Evolutionary conservation across 139 green algal genomes (phyloP).

Genomic region (Tetraselmis striata): DNA sequence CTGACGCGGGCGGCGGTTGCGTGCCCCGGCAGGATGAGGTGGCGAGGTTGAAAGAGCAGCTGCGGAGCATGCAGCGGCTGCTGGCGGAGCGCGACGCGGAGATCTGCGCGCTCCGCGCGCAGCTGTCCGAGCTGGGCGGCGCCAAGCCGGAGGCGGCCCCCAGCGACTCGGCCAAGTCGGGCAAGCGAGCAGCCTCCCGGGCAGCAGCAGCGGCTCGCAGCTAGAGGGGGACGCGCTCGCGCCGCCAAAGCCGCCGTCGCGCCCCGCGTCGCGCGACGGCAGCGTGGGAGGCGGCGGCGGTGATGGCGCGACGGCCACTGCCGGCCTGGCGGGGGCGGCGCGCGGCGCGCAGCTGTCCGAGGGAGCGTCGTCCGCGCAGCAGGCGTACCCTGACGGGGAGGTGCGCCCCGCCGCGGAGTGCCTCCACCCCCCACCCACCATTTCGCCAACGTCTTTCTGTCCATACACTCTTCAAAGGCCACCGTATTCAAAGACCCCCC

Average conservation of each 20-base stretch:
- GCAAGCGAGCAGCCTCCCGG: neutral
- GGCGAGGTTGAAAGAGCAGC: slow-evolving; percentile 7
- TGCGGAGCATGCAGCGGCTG: slow-evolving; percentile 22
- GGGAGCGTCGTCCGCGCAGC: too few species aligned
- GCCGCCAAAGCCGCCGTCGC: neutral
- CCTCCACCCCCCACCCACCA: too few species aligned
- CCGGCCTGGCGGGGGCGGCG: too few species aligned
- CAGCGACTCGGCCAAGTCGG: neutral
- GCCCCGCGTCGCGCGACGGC: neutral
- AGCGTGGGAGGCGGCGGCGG: neutral
- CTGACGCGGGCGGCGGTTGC: too few species aligned
- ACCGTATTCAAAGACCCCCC: too few species aligned
- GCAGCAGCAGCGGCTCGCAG: slow-evolving; percentile 14
- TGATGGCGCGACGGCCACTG: too few species aligned
- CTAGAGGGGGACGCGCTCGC: neutral
- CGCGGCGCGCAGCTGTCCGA: too few species aligned
- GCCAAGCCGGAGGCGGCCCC: neutral
- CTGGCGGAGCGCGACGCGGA: slow-evolving; percentile 34
- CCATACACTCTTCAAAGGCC: too few species aligned
- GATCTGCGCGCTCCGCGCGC: slow-evolving; percentile 26
- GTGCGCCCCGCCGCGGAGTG: too few species aligned
- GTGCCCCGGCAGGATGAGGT: slow-evolving; percentile 10
- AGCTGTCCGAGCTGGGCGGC: slow-evolving; percentile 9
- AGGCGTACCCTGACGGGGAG: too few species aligned
- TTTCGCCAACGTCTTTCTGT: too few species aligned